Percentiles rank a stretch among this genome's conserved stretches.
Evolutionary conservation across 225 moss, liverwort and hornwort species (phyloP).

Genomic region (Anthoceros angustus): DNA sequence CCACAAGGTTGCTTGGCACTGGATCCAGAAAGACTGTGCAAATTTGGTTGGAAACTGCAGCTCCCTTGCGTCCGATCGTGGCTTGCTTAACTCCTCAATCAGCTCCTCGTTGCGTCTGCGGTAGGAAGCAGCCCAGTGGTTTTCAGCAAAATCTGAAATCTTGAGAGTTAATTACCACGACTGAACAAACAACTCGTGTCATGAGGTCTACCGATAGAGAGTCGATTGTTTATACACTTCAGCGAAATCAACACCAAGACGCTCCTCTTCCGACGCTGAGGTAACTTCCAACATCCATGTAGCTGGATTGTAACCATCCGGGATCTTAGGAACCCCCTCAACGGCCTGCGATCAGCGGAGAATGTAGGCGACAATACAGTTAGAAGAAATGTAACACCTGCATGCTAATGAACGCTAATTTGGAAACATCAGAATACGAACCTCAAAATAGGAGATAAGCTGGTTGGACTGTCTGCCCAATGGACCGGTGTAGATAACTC

Average conservation of each 20-base stretch:
- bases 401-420: not conserved
- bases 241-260: slow-evolving; percentile 27
- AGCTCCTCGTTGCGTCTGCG: slow-evolving; percentile 16
- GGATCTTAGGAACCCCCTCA: slow-evolving; percentile 24
- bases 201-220: slow-evolving; percentile 9
- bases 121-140: not conserved
- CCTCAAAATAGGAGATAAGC: slow-evolving; percentile 26
- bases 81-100: slow-evolving; percentile 20
- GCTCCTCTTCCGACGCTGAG: slow-evolving; percentile 15
- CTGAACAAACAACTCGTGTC: not conserved
- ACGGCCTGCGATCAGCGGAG: slow-evolving; percentile 15
- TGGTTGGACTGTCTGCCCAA: slow-evolving; percentile 22
- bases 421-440: not conserved
- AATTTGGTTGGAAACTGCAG: slow-evolving; percentile 47
- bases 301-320: slow-evolving; percentile 32
- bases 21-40: slow-evolving; percentile 53
- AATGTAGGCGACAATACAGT: not conserved
- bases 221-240: slow-evolving; percentile 17
- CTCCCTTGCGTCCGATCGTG: slow-evolving; percentile 48
- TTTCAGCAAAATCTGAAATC: not conserved
- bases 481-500: slow-evolving; percentile 25
- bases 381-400: not conserved
- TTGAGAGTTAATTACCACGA: not conserved
- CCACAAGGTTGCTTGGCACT: slow-evolving; percentile 59
- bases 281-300: slow-evolving; percentile 38